A percentile compares a stretch with the other conserved stretches of the same genome.
phyloP scores from a whole-genome alignment of 768 basidiomycete species.

The Crepidotus variabilis region DNA sequence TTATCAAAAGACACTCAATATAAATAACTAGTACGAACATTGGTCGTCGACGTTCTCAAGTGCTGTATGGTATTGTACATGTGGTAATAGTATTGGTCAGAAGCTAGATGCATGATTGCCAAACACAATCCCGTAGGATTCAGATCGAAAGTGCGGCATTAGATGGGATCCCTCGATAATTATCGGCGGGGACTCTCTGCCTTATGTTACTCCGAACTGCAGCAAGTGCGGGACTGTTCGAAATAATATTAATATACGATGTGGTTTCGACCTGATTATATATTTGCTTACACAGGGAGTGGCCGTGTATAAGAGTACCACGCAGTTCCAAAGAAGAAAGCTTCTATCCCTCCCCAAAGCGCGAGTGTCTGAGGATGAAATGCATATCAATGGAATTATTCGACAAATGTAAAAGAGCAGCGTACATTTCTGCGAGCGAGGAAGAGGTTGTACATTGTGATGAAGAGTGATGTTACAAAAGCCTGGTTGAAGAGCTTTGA shows the following conservation, averaged over 20 bases:
- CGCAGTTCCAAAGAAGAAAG: conserved; percentile 23
- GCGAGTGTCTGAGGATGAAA: conserved; percentile 25
- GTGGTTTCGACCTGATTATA: too few relatives aligned
- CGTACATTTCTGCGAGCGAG: neutral
- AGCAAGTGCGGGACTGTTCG: neutral
- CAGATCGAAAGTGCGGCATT: neutral
- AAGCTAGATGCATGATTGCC: too few relatives aligned
- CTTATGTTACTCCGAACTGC: neutral
- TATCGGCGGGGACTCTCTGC: neutral
- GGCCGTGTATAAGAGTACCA: conserved; percentile 24
- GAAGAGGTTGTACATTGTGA: neutral
- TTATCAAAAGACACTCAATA: too few relatives aligned
- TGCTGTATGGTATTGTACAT: too few relatives aligned
- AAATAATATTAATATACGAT: conserved; percentile 7
- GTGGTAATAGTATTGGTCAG: too few relatives aligned
- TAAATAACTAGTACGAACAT: too few relatives aligned
- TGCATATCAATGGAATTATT: neutral
- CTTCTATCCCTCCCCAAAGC: conserved; percentile 31
- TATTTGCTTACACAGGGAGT: too few relatives aligned
- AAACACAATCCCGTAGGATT: too few relatives aligned
- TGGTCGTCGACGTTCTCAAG: too few relatives aligned
- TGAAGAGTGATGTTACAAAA: neutral
- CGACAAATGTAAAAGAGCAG: neutral
- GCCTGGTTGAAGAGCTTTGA: neutral
- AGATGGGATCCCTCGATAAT: neutral